A percentile compares a stretch with the other conserved stretches of the same genome.
Conservation (phyloP, 495 filamentous ascomycete genomes). For the Podospora didyma region DNA sequence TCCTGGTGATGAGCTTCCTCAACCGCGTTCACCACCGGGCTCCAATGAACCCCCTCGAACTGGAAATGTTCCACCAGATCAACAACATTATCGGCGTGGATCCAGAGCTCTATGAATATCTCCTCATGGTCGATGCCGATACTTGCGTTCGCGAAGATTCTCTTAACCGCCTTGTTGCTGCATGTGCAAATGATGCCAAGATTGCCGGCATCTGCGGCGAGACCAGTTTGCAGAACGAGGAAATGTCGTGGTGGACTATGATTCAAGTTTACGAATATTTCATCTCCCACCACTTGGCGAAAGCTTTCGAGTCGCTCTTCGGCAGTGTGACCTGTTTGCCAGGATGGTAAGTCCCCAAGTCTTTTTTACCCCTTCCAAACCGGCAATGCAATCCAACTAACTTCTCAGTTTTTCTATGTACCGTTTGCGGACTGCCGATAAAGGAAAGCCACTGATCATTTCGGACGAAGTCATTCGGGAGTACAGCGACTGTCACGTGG, state of each 20-base stretch:
- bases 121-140: slow-evolving; percentile 97
- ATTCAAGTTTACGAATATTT: slow-evolving; percentile 99
- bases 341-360: slow-evolving; percentile 72
- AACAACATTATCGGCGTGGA: slow-evolving; percentile 99
- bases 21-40: slow-evolving; percentile 94
- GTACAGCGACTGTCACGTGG: slow-evolving; percentile 81
- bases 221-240: slow-evolving; percentile 92
- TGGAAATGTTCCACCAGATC: slow-evolving; percentile 98
- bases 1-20: slow-evolving; percentile 80
- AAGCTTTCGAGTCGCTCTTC: slow-evolving; percentile 94
- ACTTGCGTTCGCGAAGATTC: slow-evolving; percentile 92
- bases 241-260: slow-evolving; percentile 97
- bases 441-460: slow-evolving; percentile 88
- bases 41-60: slow-evolving; percentile 90
- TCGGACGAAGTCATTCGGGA: slow-evolving; percentile 80
- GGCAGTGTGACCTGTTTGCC: slow-evolving; percentile 96
- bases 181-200: slow-evolving; percentile 89
- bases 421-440: slow-evolving; percentile 86
- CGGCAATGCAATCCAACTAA: slow-evolving; percentile 26
- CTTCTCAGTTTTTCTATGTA: slow-evolving; percentile 92
- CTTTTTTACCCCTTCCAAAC: neutral
- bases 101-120: slow-evolving; percentile 94
- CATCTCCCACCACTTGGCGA: slow-evolving; percentile 90
- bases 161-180: slow-evolving; percentile 85
- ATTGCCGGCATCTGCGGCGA: slow-evolving; percentile 98